phyloP scores from a whole-genome alignment of 2,329 filamentous ascomycete species.

The Chrysoporthe puriensis region DNA sequence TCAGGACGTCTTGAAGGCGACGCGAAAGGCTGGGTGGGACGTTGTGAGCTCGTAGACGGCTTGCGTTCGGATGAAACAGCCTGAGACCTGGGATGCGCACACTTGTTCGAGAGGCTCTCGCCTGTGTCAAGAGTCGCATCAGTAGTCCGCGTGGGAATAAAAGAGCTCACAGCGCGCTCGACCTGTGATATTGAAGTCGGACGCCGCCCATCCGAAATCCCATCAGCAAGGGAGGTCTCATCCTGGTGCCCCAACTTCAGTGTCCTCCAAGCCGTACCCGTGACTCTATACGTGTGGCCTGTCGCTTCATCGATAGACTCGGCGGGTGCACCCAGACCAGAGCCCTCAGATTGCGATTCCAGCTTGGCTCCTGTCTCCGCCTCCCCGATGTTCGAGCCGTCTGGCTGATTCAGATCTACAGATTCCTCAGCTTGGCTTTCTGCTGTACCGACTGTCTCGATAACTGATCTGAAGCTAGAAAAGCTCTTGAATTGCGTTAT shows the following conservation, averaged over 20 bases:
- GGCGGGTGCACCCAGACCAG: background rate
- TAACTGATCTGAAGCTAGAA: background rate
- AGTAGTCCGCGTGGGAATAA: background rate
- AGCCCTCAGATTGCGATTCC: background rate
- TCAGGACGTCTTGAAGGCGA: background rate
- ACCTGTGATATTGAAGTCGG: too few species aligned
- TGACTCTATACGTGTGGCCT: too few species aligned
- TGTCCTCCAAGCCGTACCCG: too few species aligned
- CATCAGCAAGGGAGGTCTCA: too few species aligned
- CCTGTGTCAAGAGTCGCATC: background rate
- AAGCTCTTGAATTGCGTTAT: background rate
- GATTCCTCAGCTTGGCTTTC: background rate
- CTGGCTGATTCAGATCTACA: background rate
- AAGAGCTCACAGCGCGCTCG: too few species aligned
- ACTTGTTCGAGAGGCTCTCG: background rate
- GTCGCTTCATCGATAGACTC: background rate
- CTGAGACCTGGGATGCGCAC: background rate
- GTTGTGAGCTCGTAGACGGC: background rate
- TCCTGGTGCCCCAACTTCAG: too few species aligned
- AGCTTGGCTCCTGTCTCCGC: background rate
- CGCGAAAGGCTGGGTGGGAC: background rate
- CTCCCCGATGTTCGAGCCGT: background rate
- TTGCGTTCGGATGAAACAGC: background rate
- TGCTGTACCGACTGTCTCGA: background rate
- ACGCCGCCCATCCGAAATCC: too few species aligned